Conservation (phyloP, 2,329 filamentous ascomycete species). For the Alternaria sp. region DNA sequence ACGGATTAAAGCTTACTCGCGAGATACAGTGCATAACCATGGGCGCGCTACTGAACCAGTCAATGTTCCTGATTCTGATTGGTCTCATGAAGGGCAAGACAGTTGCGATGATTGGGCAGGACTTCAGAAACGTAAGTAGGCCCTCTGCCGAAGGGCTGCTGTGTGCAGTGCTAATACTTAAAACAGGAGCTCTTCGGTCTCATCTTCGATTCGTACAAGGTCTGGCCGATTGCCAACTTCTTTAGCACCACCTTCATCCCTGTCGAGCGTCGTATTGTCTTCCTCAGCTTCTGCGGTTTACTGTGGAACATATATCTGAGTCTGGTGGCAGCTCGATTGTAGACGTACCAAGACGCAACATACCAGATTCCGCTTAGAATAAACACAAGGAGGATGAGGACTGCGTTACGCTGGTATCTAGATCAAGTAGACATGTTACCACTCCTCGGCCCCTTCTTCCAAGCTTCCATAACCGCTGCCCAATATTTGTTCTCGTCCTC, state of each 20-base stretch:
- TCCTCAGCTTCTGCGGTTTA: conserved; percentile 74
- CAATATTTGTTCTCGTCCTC: conserved; percentile 65
- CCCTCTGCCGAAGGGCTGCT: conserved; percentile 22
- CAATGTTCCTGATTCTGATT: conserved; percentile 68
- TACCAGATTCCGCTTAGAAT: not conserved
- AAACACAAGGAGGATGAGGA: not conserved
- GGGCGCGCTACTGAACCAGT: conserved; percentile 69
- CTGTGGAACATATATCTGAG: conserved; percentile 79
- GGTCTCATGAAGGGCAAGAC: conserved; percentile 56
- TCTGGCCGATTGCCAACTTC: conserved; percentile 75
- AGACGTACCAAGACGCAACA: conserved; percentile 8
- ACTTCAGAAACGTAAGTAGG: conserved; percentile 47
- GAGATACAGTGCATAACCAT: conserved; percentile 60
- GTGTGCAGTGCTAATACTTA: not conserved
- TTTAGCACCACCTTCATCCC: conserved; percentile 74
- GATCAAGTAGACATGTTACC: not conserved
- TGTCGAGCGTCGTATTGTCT: conserved; percentile 71
- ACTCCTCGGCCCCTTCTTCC: conserved; percentile 29
- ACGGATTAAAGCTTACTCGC: conserved; percentile 10
- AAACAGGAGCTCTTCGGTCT: conserved; percentile 40
- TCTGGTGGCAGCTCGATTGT: conserved; percentile 57
- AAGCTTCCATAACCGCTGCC: conserved; percentile 47
- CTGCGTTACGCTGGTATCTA: not conserved
- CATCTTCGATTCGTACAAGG: conserved; percentile 68
- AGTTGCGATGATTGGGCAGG: conserved; percentile 35